Evolutionary conservation across 2,329 filamentous ascomycete species (phyloP), one percentile per base, ranked within the genome.

Genomic region (Clonostachys chloroleuca): DNA sequence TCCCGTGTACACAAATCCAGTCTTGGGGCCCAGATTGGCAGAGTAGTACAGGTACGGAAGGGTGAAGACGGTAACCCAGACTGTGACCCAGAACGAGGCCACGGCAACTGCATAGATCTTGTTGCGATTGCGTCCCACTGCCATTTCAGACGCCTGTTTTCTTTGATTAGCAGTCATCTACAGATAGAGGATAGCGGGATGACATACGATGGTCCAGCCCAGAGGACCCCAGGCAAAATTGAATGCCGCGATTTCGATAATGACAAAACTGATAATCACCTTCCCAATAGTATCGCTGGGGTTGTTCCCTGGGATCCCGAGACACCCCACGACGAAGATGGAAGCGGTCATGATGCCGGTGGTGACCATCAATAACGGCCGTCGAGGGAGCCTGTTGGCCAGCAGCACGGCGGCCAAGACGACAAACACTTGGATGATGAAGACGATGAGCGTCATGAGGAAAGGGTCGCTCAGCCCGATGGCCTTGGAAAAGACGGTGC

Each of bases 61-160:
- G 2, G 63, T 68, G 46, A 70, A 71, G 34, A 65, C 64, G 12
- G 60, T 66, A 20, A 59, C 55, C 69, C 68, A 72, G 36, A 69
- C 63, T 0, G 65, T 69, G 47, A 70, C 20, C 61, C 61, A 75
- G 59, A 75, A 75, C 6, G 58, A 64, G 4, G 60, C 69, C 1
- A 76, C 67, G 1, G 71, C 62, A 5, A 65, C 61, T 9, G 67
- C 60, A n/a, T 62, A 67, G 51, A 72, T 73, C 54, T 73, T 73
- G 55, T 72, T 73, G 43, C 69, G 60, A 56, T 77, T 76, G 13
- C 64, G 66, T 5, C 73, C 73, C 20, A 74, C 70, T 0, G 73
- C 67, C 65, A 73, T 70, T 51, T 77, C 73, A 5, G 64, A 67
- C 30, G 68, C 68, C 57, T 60, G 5, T 18, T 5, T 12, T 3